Base-by-base conservation (phyloP, 2,329 filamentous ascomycete genomes). In the Cordyceps cateniannulata region DNA sequence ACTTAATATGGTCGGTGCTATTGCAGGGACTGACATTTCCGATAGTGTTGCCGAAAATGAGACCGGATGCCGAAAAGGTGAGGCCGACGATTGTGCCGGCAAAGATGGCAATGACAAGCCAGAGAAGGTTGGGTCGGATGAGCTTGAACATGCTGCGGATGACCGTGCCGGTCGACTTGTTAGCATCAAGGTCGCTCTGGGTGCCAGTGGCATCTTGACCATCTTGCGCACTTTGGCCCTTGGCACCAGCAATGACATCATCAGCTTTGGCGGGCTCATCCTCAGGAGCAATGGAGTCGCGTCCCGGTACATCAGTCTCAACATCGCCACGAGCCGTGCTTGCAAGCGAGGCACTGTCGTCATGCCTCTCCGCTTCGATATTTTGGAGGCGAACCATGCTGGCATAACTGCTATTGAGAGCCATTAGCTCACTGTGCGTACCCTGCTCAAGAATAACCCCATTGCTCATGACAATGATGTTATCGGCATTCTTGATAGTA, bases 391-490 rank as follows among this genome's bases (percentile, higher is more conserved):
- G 70, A 3, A 85, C 82, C 58, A 87, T 76, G 38, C 75, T 74
- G 8, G 76, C 76, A 65, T 87, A 87, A 5, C 83, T 71, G 14
- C 76, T 72, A 6, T 83, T 69, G 12, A 76, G 71, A 2, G 74
- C 70, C 63, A 89, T 75, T 2, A 90, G 76, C 57, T 85, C 79
- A 3, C 83, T 75, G 61, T 90, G 86, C 0, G 79, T 85, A 0
- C 87, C 87, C 67, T 86, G 77, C 69, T 90, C 87, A 12, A 86
- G 75, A 3, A 87, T 79, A 52, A 78, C 71, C 0, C 87, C 87
- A 59, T 80, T 75, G 16, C 82, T 78, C 69, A 89, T 78, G 20
- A 90, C 86, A 22, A 89, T 76, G 61, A 90, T 89, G 63, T 84
- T 82, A 66, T 90, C 84, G 0, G 87, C 86, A 58, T 84, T 79